Evolutionary conservation across 2,329 filamentous ascomycete species (phyloP), one percentile per base, ranked within the genome.

Genomic region (Colletotrichum sp.): DNA sequence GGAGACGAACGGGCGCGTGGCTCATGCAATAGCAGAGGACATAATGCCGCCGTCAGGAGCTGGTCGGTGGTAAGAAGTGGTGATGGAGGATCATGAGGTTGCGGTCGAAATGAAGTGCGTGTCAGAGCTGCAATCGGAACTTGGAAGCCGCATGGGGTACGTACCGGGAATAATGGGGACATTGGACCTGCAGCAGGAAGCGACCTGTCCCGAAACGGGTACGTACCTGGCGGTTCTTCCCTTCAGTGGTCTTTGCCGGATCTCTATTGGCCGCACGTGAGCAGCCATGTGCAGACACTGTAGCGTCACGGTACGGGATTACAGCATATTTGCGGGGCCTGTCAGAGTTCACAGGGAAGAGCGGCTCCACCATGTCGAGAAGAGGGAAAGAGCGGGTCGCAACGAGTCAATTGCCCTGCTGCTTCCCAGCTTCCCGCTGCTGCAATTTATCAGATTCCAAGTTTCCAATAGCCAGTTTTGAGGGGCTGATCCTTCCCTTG

Each of bases 331-430:
- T 68, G 43, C n/a, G 70, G 73, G 70, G 9, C 52, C 21, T 8
- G 21, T 8, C 28, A 71, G 28, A 66, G 67, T 74, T 73, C 62
- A 26, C 67, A 66, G 28, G 71, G 60, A 38, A 21, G 48, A 32
- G 71, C 48, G 24, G 6, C 36, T 32, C 43, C 38, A 61, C 56
- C 24, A 52, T 52, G 26, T 52, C 58, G 30, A 43, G 32, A 66
- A 64, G 55, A 61, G 72, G 48, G 70, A 69, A 76, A 52, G 70
- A 75, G 62, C 55, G 70, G 70, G 73, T 30, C 70, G 16, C 8
- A 38, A 24, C 60, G 67, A 74, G 71, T 74, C 71, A 74, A 71
- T 21, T 10, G 61, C 71, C 71, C 71, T 74, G 71, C 60, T n/a
- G 9, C 15, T 55, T 65, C 16, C 28, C 38, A 65, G 67, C 55